These are phyloP conservation scores for Kwoniella bestiolae DNA, from an alignment of 768 basidiomycete species.

Conservation along the genomic window DNA sequence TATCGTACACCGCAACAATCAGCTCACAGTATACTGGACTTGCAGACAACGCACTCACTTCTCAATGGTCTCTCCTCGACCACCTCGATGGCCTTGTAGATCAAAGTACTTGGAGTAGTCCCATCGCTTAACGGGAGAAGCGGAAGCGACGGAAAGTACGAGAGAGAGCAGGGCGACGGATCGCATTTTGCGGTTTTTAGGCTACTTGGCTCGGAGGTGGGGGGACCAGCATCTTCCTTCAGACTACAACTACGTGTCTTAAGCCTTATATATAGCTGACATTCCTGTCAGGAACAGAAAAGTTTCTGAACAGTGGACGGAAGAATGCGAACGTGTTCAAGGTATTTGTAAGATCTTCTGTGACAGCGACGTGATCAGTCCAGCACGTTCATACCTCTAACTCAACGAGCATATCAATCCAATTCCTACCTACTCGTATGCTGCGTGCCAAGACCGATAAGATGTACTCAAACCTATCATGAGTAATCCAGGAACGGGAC, in stretches of 20 bases:
- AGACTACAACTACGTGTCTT: neutral
- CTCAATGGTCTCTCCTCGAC: slow-evolving; percentile 75
- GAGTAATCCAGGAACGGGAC: neutral
- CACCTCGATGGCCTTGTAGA: slow-evolving; percentile 63
- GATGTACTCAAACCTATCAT: too few relatives aligned
- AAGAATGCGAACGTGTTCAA: too few relatives aligned
- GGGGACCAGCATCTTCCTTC: neutral
- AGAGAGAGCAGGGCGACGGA: slow-evolving; percentile 12
- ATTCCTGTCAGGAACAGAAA: too few relatives aligned
- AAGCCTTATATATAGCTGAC: neutral
- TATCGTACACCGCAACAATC: neutral
- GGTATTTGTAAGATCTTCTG: too few relatives aligned
- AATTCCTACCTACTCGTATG: too few relatives aligned
- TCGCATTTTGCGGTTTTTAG: slow-evolving; percentile 10
- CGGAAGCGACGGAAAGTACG: slow-evolving; percentile 18
- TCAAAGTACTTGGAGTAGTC: slow-evolving; percentile 41
- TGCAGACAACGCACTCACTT: too few relatives aligned
- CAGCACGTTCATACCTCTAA: too few relatives aligned
- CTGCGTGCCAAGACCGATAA: too few relatives aligned
- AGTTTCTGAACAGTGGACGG: too few relatives aligned
- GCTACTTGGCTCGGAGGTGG: neutral
- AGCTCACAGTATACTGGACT: neutral
- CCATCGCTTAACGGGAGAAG: slow-evolving; percentile 35
- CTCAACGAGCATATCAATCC: too few relatives aligned
- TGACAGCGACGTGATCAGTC: too few relatives aligned